A percentile compares a stretch with the other conserved stretches of the same genome.
Evolutionary conservation across 306 rosid genomes (phyloP).

Genomic region (Geum urbanum): DNA sequence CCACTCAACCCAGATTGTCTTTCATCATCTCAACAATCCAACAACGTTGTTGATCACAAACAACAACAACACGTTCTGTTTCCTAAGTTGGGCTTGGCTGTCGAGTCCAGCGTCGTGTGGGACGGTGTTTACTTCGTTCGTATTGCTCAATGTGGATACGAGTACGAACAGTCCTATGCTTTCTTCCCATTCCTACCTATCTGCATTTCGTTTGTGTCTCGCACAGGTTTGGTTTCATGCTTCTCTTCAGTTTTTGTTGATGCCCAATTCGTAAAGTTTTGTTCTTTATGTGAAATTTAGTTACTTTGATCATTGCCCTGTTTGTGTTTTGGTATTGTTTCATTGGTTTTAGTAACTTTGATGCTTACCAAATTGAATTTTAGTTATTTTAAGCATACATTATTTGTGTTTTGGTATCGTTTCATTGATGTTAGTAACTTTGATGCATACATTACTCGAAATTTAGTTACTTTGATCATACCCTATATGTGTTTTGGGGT

Average conservation of each 20-base stretch:
- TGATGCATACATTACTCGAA: no score
- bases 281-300: no score
- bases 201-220: slow-evolving; percentile 47
- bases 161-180: slow-evolving; percentile 84
- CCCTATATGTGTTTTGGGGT: no score
- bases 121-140: slow-evolving; percentile 78
- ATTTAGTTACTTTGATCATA: no score
- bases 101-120: slow-evolving; percentile 76
- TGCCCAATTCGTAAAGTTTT: neutral
- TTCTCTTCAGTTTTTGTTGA: neutral
- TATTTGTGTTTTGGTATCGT: no score
- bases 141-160: slow-evolving; percentile 75
- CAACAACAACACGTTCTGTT: slow-evolving; percentile 18
- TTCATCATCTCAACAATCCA: neutral
- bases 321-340: no score
- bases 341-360: no score
- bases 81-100: slow-evolving; percentile 40
- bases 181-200: slow-evolving; percentile 82
- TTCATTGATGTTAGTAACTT: no score
- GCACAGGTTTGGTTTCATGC: slow-evolving; percentile 34
- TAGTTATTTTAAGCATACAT: no score
- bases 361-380: no score
- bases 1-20: slow-evolving; percentile 55
- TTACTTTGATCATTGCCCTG: no score
- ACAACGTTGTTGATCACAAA: neutral